phyloP scores from a whole-genome alignment of 2,329 filamentous ascomycete species.

The Colletotrichum higginsianum region DNA sequence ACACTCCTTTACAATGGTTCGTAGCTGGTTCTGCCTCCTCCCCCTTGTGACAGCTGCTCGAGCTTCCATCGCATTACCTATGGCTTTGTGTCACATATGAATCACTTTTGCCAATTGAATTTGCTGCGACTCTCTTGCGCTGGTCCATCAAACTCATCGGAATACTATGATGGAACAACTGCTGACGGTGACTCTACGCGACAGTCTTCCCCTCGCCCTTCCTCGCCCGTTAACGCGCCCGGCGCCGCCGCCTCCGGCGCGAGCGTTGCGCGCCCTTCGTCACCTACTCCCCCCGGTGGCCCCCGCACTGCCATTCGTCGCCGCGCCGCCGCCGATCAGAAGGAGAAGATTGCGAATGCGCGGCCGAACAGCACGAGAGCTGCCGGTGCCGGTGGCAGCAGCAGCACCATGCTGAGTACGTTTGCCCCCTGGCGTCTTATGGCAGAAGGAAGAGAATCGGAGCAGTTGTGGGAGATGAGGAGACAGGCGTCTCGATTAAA shows the following conservation, averaged over 20 bases:
- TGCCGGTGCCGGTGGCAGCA: conserved; percentile 94
- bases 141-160: not conserved
- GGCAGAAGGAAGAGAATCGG: not conserved
- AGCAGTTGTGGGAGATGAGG: not conserved
- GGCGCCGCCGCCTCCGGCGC: conserved; percentile 73
- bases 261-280: conserved; percentile 83
- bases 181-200: conserved; percentile 14
- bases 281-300: conserved; percentile 91
- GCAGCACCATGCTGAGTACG: conserved; percentile 98
- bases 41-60: not conserved
- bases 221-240: conserved; percentile 71
- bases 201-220: conserved; percentile 72
- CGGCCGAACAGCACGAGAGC: conserved; percentile 92
- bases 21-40: conserved; percentile 4
- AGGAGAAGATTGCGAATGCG: conserved; percentile 96
- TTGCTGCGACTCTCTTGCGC: not conserved
- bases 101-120: not conserved
- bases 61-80: not conserved
- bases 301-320: conserved; percentile 96
- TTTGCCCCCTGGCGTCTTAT: conserved; percentile 45
- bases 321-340: conserved; percentile 95
- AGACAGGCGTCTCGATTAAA: not conserved
- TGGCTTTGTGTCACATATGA: not conserved
- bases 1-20: conserved; percentile 44
- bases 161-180: not conserved